phyloP scores from a whole-genome alignment of 1,139 yeast species.

The Diutina mesorugosa region DNA sequence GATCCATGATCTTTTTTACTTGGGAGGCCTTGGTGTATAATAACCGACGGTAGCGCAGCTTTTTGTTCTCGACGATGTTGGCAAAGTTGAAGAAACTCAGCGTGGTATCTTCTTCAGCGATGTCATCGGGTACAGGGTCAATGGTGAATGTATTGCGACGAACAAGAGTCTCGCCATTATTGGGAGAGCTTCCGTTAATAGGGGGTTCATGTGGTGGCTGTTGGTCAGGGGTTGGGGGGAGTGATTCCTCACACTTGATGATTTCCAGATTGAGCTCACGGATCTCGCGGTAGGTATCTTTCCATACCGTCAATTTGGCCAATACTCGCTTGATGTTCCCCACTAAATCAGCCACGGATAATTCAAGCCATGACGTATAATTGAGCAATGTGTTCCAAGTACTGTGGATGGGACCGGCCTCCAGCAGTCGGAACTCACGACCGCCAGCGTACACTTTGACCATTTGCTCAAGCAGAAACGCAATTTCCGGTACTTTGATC shows the following conservation, averaged over 20 bases:
- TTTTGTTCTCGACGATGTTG: conserved; percentile 20
- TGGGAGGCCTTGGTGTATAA: conserved; percentile 19
- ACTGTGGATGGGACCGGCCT: conserved; percentile 8
- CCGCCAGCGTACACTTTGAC: neutral
- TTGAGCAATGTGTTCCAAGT: conserved; percentile 7
- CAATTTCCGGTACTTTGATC: conserved; percentile 31
- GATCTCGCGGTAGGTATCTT: conserved; percentile 23
- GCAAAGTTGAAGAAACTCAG: conserved; percentile 18
- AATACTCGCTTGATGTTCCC: conserved; percentile 25
- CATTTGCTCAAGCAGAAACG: conserved; percentile 8
- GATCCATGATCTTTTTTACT: conserved; percentile 18
- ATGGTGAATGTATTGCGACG: neutral
- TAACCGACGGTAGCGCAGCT: conserved; percentile 20
- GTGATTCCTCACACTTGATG: conserved; percentile 11
- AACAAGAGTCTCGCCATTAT: neutral
- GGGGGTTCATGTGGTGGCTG: neutral
- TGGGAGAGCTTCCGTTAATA: neutral
- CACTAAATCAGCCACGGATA: conserved; percentile 22
- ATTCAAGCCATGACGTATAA: conserved; percentile 18
- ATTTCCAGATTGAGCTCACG: conserved; percentile 19
- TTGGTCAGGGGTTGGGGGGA: neutral
- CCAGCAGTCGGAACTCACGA: conserved; percentile 5
- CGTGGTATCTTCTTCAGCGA: neutral
- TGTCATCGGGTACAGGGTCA: neutral
- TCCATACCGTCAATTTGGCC: conserved; percentile 37